These are phyloP conservation scores for Xanthoconium stramineum DNA, from an alignment of 768 basidiomycete genomes.

Conservation along the genomic window DNA sequence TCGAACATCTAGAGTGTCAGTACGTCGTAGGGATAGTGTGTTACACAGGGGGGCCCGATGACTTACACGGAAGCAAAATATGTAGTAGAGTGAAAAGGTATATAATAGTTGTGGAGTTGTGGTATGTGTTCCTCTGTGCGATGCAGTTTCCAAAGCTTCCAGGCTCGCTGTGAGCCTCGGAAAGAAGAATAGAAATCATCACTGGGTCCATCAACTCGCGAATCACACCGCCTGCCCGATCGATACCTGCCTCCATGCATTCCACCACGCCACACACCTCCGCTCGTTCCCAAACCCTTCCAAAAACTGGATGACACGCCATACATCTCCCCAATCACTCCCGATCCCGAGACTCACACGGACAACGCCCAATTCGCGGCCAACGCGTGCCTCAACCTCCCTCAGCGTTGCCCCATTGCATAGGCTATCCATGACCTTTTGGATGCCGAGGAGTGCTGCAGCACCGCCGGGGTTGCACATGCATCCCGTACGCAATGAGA, in stretches of 20 bases:
- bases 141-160: no score
- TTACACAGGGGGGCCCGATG: no score
- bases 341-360: slow-evolving; percentile 77
- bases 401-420: slow-evolving; percentile 56
- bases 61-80: no score
- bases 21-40: no score
- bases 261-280: slow-evolving; percentile 39
- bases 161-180: no score
- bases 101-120: no score
- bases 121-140: no score
- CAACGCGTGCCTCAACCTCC: slow-evolving; percentile 59
- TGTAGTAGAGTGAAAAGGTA: no score
- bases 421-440: slow-evolving; percentile 60
- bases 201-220: no score
- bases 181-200: no score
- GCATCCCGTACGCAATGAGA: slow-evolving; percentile 81
- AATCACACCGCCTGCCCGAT: slow-evolving; percentile 36
- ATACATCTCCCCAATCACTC: slow-evolving; percentile 74
- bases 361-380: slow-evolving; percentile 70
- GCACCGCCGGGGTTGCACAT: slow-evolving; percentile 88
- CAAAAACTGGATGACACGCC: slow-evolving; percentile 52
- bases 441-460: slow-evolving; percentile 64
- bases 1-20: no score
- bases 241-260: slow-evolving; percentile 33
- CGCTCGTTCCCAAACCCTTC: slow-evolving; percentile 41